Evolutionary conservation across 345 rosid genomes (phyloP).

Genomic region (Dipteronia sinensis): DNA sequence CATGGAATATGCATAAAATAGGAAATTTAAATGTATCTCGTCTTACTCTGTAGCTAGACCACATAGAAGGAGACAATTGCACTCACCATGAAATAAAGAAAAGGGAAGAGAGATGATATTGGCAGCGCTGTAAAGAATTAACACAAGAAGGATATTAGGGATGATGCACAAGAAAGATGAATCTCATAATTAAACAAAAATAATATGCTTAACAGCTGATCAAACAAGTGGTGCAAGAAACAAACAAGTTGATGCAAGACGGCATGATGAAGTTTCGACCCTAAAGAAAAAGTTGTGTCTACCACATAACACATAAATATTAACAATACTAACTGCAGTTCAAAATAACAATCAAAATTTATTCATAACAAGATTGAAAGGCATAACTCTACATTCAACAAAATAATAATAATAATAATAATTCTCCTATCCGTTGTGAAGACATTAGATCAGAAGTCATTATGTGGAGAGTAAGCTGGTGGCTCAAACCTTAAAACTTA

Average conservation of each 20-base stretch:
- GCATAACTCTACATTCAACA: no score
- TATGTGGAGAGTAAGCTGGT: no score
- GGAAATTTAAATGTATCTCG: neutral
- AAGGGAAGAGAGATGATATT: slow-evolving; percentile 84
- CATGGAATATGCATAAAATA: neutral
- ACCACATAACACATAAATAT: neutral
- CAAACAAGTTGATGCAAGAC: neutral
- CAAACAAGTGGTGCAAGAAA: slow-evolving; percentile 2
- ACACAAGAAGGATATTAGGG: neutral
- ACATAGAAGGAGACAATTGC: neutral
- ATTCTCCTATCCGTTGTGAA: no score
- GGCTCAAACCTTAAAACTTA: neutral
- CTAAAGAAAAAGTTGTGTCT: no score
- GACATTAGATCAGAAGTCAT: no score
- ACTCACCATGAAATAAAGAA: slow-evolving; percentile 93
- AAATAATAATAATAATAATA: no score
- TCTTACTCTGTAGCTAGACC: neutral
- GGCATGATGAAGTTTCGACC: neutral
- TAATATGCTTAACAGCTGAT: neutral
- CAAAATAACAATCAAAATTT: neutral
- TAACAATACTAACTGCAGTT: neutral
- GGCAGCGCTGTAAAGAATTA: slow-evolving; percentile 70
- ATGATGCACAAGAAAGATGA: neutral
- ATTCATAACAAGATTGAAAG: no score
- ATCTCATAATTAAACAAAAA: neutral